A percentile compares a stretch with the other conserved stretches of the same genome.
Evolutionary conservation across 2,329 filamentous ascomycete genomes (phyloP).

Genomic region (Neofusicoccum sp.): DNA sequence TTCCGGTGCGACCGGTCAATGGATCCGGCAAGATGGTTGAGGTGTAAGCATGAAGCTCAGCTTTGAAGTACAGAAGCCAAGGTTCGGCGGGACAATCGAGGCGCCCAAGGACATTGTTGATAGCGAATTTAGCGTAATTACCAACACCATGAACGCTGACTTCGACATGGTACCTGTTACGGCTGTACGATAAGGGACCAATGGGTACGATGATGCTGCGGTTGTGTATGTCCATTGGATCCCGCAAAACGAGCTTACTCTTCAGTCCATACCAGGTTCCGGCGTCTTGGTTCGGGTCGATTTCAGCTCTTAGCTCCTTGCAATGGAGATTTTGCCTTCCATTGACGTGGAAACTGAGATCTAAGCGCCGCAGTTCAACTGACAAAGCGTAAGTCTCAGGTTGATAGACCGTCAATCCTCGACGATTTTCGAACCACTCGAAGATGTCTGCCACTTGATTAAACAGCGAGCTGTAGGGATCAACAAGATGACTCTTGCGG

Average conservation of each 20-base stretch:
- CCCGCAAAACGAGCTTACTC: slow-evolving; percentile 61
- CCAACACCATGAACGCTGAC: slow-evolving; percentile 43
- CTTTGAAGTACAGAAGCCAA: slow-evolving; percentile 58
- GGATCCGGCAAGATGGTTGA: slow-evolving; percentile 60
- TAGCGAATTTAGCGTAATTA: slow-evolving; percentile 53
- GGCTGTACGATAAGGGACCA: slow-evolving; percentile 38
- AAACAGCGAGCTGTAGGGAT: slow-evolving; percentile 51
- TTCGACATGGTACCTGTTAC: slow-evolving; percentile 46
- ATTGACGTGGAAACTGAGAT: slow-evolving; percentile 59
- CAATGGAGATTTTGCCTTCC: slow-evolving; percentile 47
- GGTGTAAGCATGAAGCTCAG: slow-evolving; percentile 62
- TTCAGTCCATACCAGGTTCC: slow-evolving; percentile 63
- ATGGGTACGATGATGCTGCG: slow-evolving; percentile 60
- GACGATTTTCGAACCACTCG: slow-evolving; percentile 50
- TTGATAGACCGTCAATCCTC: slow-evolving; percentile 52
- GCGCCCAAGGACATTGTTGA: slow-evolving; percentile 59
- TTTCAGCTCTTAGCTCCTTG: slow-evolving; percentile 51
- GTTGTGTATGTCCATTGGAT: slow-evolving; percentile 41
- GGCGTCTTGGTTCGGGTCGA: slow-evolving; percentile 56
- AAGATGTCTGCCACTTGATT: slow-evolving; percentile 50
- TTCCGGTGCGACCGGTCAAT: slow-evolving; percentile 62
- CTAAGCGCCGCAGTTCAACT: slow-evolving; percentile 56
- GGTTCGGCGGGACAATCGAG: slow-evolving; percentile 62
- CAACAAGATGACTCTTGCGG: slow-evolving; percentile 45
- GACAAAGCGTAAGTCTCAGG: slow-evolving; percentile 36